Base-by-base conservation (phyloP, 2,329 filamentous ascomycete species). In the Paramyrothecium roridum region DNA sequence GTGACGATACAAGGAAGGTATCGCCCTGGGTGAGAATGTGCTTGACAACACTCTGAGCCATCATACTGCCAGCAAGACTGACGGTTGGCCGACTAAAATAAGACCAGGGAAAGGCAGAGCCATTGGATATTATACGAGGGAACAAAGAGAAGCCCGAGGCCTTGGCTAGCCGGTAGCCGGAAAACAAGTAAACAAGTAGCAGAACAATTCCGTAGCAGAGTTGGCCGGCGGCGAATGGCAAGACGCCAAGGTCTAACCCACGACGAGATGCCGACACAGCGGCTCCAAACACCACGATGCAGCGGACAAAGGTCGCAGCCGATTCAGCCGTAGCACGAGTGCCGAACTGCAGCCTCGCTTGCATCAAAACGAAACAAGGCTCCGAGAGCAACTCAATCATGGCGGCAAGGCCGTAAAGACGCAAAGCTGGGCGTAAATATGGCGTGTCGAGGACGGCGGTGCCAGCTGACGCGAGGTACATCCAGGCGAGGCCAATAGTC, bases 21-120 rank as follows among this genome's bases (percentile, higher is more conserved):
- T 99, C 95, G 57, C 93, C 95, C 73, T 98, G 92, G 0, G 95
- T 98, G 52, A 99, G 83, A 52, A 98, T 70, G 69, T 98, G 93
- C 73, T 99, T 99, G 65, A 98, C 85, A 20, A 91, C 74, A 37
- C 90, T 93, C 73, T 99, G 95, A 8, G 92, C 77, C 74, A 92
- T 93, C 70, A 98, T 84, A 65, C 88, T 96, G n/a, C 82, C 80
- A 3, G 89, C 89, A 3, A 98, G 82, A 17, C 81, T 81, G 26
- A 95, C 75, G 2, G 96, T 85, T 2, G 86, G 82, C 12, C 76
- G 76, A 56, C 90, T 89, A 67, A 97, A 91, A 58, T 82, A 81
- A 2, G 78, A 79, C 3, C 80, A 62, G 48, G 83, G 64, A 64
- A 86, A 88, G n/a, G 69, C 61, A 6, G 55, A 20, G 1, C 61